phyloP scores from a whole-genome alignment of 306 rosid genomes.

The Crataegus laevigata region DNA sequence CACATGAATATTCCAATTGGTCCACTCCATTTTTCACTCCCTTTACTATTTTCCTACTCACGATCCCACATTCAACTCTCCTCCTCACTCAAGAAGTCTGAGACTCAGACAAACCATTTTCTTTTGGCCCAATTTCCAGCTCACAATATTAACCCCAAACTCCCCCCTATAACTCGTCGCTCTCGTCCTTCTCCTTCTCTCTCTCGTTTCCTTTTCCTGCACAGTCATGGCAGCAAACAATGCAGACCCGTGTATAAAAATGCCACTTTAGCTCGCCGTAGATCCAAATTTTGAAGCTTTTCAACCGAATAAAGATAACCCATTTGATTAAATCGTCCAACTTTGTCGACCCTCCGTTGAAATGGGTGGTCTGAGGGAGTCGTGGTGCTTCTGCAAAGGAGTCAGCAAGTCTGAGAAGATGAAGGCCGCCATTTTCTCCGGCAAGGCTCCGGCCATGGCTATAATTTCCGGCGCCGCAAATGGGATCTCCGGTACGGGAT shows the following conservation, averaged over 20 bases:
- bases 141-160: neutral
- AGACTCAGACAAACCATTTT: neutral
- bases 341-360: neutral
- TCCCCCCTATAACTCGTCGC: slow-evolving; percentile 31
- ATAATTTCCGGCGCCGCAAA: slow-evolving; percentile 34
- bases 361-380: slow-evolving; percentile 78
- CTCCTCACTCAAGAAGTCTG: neutral
- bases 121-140: slow-evolving; percentile 16
- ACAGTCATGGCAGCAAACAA: neutral
- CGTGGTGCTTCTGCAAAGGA: slow-evolving; percentile 98
- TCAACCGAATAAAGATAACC: neutral
- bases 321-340: neutral
- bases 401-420: slow-evolving; percentile 77
- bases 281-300: slow-evolving; percentile 27
- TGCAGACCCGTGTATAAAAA: slow-evolving; percentile 12
- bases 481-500: slow-evolving; percentile 54
- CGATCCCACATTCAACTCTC: neutral
- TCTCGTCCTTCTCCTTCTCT: slow-evolving; percentile 20
- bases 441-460: slow-evolving; percentile 64
- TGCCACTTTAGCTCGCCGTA: slow-evolving; percentile 9
- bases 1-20: slow-evolving; percentile 17
- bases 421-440: slow-evolving; percentile 68
- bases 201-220: neutral
- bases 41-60: neutral
- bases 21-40: neutral